Evolutionary conservation across 1,139 yeast species (phyloP), one percentile per base, ranked within the genome.

Genomic region (Sugiyamaella grinbergsii): DNA sequence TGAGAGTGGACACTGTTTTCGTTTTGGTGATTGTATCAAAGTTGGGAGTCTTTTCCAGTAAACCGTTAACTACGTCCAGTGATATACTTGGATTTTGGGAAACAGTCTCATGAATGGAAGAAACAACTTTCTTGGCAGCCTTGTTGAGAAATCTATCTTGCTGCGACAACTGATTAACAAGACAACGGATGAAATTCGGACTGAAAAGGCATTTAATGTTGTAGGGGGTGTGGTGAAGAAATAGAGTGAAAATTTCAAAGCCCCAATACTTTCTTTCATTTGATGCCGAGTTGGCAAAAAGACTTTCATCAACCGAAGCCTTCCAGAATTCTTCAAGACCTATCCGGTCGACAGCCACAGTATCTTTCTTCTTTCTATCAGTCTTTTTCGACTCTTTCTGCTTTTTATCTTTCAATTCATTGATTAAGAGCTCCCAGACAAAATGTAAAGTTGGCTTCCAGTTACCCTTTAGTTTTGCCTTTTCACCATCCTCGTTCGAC

Each of bases 221-320:
- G 1, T 67, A 62, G 1, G 75, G 65, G 2, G 72, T 56, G 1
- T 69, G 55, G 8, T 67, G 48, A 50, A 84, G 66, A 44, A 81
- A 75, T 46, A 77, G 72, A 33, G 69, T 73, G 58, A 91, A 81
- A 4, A 91, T 77, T 60, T 86, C 86, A 61, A 91, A 81, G 0
- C 98, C 98, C 80, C 89, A 80, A 66, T 78, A 87, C 64, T 91
- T 93, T 55, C 96, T 77, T 67, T 91, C 98, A 40, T 83, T 81
- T 0, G 96, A 87, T 0, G 96, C 76, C 57, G 85, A 81, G 28
- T 79, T 81, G 3, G 89, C 73, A 62, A 93, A 91, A 54, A 87
- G 79, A 1, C 85, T 77, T 61, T 89, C 94, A 63, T 91, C 98
- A 8, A 91, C 79, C 6, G 82, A 83, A 2, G 77, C 75, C 59